Conservation (phyloP, 2,329 filamentous ascomycete species). For the Ophiosphaerella herpotricha region DNA sequence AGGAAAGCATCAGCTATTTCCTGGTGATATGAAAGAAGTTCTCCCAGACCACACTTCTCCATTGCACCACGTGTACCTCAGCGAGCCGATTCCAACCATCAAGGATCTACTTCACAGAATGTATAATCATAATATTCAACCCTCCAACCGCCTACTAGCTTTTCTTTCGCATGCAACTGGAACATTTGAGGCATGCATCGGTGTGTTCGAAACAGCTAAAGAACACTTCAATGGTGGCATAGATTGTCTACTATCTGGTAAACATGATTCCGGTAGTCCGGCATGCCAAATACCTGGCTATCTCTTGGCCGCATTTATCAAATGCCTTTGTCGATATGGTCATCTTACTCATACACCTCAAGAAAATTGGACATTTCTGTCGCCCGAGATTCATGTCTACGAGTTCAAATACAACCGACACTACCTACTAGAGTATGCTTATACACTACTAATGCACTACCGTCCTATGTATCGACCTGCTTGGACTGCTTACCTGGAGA, state of each 20-base stretch:
- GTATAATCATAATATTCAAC: conserved; percentile 54
- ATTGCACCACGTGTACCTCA: conserved; percentile 67
- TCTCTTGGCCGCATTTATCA: conserved; percentile 35
- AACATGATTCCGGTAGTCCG: conserved; percentile 10
- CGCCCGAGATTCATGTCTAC: conserved; percentile 19
- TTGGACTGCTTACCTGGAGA: conserved; percentile 37
- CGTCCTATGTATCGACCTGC: conserved; percentile 31
- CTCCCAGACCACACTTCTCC: conserved; percentile 61
- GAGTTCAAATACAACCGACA: conserved; percentile 22
- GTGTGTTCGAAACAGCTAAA: conserved; percentile 23
- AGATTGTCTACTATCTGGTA: conserved; percentile 25
- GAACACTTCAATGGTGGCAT: conserved; percentile 26
- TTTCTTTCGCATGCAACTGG: conserved; percentile 57
- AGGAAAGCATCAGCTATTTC: conserved; percentile 42
- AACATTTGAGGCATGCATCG: conserved; percentile 23
- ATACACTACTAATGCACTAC: conserved; percentile 29
- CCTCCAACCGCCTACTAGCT: conserved; percentile 57
- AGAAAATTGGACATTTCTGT: conserved; percentile 6
- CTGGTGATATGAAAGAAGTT: conserved; percentile 65
- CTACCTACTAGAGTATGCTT: conserved; percentile 39
- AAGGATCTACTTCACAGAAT: conserved; percentile 65
- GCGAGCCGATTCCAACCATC: conserved; percentile 64
- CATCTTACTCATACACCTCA: conserved; percentile 15
- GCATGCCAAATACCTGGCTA: conserved; percentile 24
- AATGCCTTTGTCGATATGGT: conserved; percentile 39